Evolutionary conservation across 495 filamentous ascomycete genomes (phyloP).

Genomic region (Penicillium bialowiezense): DNA sequence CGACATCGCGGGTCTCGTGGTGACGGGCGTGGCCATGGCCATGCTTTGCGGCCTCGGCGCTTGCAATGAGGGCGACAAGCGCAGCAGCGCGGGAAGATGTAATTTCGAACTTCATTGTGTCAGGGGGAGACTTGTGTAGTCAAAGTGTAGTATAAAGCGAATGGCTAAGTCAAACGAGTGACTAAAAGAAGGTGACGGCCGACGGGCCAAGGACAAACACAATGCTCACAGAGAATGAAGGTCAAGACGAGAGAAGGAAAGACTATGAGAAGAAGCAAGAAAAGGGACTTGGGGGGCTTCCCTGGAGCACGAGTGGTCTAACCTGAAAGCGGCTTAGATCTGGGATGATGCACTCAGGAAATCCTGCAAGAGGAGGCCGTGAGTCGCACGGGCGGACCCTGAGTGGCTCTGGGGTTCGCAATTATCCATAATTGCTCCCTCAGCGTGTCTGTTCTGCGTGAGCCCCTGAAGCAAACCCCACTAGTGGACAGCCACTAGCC

Average conservation of each 20-base stretch:
- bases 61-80: constrained; percentile 62
- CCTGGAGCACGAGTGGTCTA: constrained; percentile 9
- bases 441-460: constrained; percentile 5
- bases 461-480: constrained; percentile 17
- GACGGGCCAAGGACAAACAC: constrained; percentile 22
- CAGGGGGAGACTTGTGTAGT: constrained; percentile 1
- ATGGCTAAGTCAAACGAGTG: constrained; percentile 22
- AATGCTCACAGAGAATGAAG: constrained; percentile 28
- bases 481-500: constrained; percentile 9
- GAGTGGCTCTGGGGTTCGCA: constrained; percentile 11
- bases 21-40: constrained; percentile 32
- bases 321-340: constrained; percentile 6
- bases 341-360: constrained; percentile 4
- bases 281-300: constrained; percentile 13
- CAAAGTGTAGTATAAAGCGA: constrained; percentile 6
- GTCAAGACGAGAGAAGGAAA: constrained; percentile 24
- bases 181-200: constrained; percentile 18
- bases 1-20: constrained; percentile 23
- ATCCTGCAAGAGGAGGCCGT: background rate
- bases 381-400: constrained; percentile 5
- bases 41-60: constrained; percentile 39
- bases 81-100: constrained; percentile 24
- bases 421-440: constrained; percentile 2
- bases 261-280: constrained; percentile 15
- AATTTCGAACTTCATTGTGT: constrained; percentile 38